A percentile compares a stretch with the other conserved stretches of the same genome.
Evolutionary conservation across 805 yeast species (phyloP).

Genomic region (Wickerhamiella galacta): DNA sequence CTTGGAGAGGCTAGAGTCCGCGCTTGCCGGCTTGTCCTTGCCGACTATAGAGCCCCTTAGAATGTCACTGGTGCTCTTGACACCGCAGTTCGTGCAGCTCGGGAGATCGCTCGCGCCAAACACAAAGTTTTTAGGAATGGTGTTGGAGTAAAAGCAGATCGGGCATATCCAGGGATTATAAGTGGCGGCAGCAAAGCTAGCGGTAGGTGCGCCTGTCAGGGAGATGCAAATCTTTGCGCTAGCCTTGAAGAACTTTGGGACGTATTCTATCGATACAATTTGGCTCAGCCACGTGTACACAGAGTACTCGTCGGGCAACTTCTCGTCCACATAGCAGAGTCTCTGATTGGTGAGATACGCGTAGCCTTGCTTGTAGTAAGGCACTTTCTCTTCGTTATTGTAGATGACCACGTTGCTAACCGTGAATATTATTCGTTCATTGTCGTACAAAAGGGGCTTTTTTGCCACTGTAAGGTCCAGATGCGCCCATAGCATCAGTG

Average conservation of each 20-base stretch:
- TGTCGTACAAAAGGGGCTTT: constrained; percentile 19
- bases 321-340: constrained; percentile 53
- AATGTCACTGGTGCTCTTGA: constrained; percentile 28
- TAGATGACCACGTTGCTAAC: constrained; percentile 54
- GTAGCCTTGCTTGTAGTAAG: constrained; percentile 55
- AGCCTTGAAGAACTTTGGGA: constrained; percentile 45
- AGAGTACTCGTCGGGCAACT: constrained; percentile 26
- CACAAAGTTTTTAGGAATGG: constrained; percentile 21
- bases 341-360: constrained; percentile 60
- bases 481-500: constrained; percentile 1
- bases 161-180: constrained; percentile 58
- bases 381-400: constrained; percentile 47
- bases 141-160: constrained; percentile 67
- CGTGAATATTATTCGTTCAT: constrained; percentile 37
- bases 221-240: constrained; percentile 49
- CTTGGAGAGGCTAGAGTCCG: too few relatives aligned
- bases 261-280: constrained; percentile 26
- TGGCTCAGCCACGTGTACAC: constrained; percentile 31
- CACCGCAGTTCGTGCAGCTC: constrained; percentile 47
- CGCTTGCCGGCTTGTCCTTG: too few relatives aligned
- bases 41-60: too few relatives aligned
- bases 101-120: constrained; percentile 24
- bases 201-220: constrained; percentile 15
- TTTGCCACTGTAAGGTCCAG: constrained; percentile 21
- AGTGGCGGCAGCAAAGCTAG: constrained; percentile 1